Evolutionary conservation across 2,329 filamentous ascomycete species (phyloP).

Genomic region (Aureobasidium musti): DNA sequence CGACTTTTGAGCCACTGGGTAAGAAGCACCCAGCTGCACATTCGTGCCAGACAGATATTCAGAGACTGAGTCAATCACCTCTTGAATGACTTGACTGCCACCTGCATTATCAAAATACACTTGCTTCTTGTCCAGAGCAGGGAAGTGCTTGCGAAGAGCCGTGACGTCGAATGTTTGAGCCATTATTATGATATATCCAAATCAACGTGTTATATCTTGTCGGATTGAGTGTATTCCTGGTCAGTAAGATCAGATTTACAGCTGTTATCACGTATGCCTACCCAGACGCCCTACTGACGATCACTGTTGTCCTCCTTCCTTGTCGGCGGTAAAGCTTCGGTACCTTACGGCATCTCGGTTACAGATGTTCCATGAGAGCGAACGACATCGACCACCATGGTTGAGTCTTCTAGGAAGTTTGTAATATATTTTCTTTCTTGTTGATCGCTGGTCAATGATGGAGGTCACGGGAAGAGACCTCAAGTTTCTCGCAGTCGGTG

Average conservation of each 20-base stretch:
- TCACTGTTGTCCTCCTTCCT: constrained; percentile 27
- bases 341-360: constrained; percentile 3
- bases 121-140: constrained; percentile 66
- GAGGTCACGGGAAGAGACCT: constrained; percentile 9
- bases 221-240: too few relatives aligned
- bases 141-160: constrained; percentile 63
- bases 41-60: constrained; percentile 62
- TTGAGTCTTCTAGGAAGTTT: background rate
- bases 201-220: background rate
- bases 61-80: constrained; percentile 64
- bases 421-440: background rate
- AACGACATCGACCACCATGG: background rate
- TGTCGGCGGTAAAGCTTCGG: constrained; percentile 18
- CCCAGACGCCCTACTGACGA: constrained; percentile 11
- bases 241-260: background rate
- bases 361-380: constrained; percentile 9
- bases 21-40: constrained; percentile 74
- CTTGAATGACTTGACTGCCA: constrained; percentile 68
- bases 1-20: constrained; percentile 61
- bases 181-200: constrained; percentile 32
- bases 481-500: background rate
- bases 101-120: constrained; percentile 79
- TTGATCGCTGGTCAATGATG: background rate
- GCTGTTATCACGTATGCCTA: constrained; percentile 20
- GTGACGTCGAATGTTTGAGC: constrained; percentile 56